Percentiles rank a stretch among this genome's conserved stretches.
These are phyloP conservation scores for Elaeis guineensis DNA, from an alignment of 176 grass and related monocot genomes.

Conservation along the genomic window DNA sequence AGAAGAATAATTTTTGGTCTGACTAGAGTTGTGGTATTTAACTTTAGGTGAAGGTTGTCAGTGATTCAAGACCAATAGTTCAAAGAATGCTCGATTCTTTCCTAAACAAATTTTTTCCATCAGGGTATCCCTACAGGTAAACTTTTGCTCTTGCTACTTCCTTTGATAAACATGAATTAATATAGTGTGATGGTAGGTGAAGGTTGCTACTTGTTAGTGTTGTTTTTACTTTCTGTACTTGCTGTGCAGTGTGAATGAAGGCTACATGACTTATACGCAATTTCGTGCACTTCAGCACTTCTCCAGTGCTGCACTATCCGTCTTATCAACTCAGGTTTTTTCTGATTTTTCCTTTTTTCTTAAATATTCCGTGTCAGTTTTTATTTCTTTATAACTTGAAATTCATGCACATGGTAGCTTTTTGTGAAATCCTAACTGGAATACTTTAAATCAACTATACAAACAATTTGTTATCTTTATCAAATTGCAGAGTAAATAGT, in stretches of 20 bases:
- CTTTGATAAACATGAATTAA: background rate
- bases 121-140: constrained; percentile 90
- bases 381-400: too few species aligned
- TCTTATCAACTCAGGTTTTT: constrained; percentile 80
- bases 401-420: too few species aligned
- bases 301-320: constrained; percentile 85
- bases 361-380: background rate
- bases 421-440: too few species aligned
- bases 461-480: too few species aligned
- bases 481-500: background rate
- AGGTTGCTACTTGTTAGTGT: background rate
- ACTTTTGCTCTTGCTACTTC: background rate
- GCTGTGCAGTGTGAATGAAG: constrained; percentile 74
- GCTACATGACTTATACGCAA: constrained; percentile 81
- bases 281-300: constrained; percentile 88
- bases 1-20: background rate
- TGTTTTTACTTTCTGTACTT: background rate
- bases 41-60: constrained; percentile 63
- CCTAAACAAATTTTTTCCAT: constrained; percentile 92
- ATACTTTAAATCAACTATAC: too few species aligned
- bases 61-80: constrained; percentile 57
- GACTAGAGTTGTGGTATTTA: background rate
- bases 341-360: background rate
- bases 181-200: constrained; percentile 1
- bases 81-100: constrained; percentile 79